Evolutionary conservation across 768 basidiomycete genomes (phyloP), one percentile per base, ranked within the genome.

Genomic region (Russula sp.): DNA sequence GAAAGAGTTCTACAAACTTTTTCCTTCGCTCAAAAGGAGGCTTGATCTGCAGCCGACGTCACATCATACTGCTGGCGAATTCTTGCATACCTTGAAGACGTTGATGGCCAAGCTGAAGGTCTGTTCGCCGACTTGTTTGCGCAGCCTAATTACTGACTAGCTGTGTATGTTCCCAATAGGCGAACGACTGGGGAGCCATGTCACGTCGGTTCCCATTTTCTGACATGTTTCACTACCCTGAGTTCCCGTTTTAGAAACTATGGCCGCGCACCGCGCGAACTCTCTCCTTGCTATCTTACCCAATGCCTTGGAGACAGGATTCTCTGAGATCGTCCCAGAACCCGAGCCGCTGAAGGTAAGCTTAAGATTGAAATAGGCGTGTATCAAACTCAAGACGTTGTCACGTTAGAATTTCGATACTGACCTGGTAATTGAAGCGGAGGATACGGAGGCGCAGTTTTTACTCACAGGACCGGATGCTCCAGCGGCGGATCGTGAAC

Each of bases 101-200:
- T 66, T 86, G 47, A 86, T 86, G 85, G 85, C 85, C 4, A 87
- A 86, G 60, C 68, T 86, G 48, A 86, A 86, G 78, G 85, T 83
- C 45, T 20, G 60, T 45, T 22, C 22, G 8, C 6, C 14, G 1
- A 9, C 31, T 45, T 18, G 27, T 3, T 27, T 8, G 13, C 3
- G 11, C 13, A 18, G 27, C 6, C 22, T 18, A 20, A 44, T 31
- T 27, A 13, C 61, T 49, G 13, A 44, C 11, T 4, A 13, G 10
- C 10, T 31, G 13, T 34, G n/a, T 5, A 14, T 44, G 9, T 14
- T 4, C 2, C 7, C 8, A 13, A 48, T 55, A 85, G 84, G 78
- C 82, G 2, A 85, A 85, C 42, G 85, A 86, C 62, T 86, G 85
- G 85, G 82, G 83, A 16, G 77, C 84, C 0, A 73, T 86, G 57